These are phyloP conservation scores for Cyclospora cayetanensis DNA, from an alignment of 169 alveolate genomes.

Conservation along the genomic window DNA sequence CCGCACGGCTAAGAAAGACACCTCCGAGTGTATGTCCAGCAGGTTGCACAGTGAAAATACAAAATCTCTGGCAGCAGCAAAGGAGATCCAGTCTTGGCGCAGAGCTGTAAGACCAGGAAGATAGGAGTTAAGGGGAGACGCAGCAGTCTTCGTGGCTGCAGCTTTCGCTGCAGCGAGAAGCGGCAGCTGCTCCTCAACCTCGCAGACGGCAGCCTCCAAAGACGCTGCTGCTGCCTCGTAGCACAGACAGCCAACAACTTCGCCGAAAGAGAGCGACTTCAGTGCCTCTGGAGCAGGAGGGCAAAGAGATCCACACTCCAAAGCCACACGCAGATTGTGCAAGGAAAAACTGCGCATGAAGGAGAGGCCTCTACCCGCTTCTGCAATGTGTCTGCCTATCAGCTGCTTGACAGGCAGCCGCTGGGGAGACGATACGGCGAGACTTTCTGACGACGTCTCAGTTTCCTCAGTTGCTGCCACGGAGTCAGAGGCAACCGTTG, in stretches of 20 bases:
- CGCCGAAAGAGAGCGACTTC: background rate
- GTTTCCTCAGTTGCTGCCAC: background rate
- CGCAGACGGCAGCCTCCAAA: background rate
- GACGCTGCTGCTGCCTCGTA: background rate
- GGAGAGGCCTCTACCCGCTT: slow-evolving; percentile 37
- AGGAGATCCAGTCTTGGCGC: slow-evolving; percentile 29
- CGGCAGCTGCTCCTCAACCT: too few relatives aligned
- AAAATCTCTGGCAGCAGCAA: slow-evolving; percentile 42
- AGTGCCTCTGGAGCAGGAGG: background rate
- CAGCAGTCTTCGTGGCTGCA: background rate
- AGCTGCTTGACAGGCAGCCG: slow-evolving; percentile 24
- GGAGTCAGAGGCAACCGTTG: background rate
- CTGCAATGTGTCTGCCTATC: slow-evolving; percentile 32
- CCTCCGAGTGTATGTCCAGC: slow-evolving; percentile 49
- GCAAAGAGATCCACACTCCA: background rate
- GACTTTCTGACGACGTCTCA: background rate
- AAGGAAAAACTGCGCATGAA: slow-evolving; percentile 26
- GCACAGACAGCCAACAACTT: slow-evolving; percentile 28
- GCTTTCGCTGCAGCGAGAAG: background rate
- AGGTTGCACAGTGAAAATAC: background rate
- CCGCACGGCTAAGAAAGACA: slow-evolving; percentile 13
- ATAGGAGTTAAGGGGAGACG: background rate
- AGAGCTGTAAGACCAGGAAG: slow-evolving; percentile 21
- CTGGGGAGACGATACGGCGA: background rate
- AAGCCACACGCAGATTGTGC: background rate